phyloP scores from a whole-genome alignment of 2,329 filamentous ascomycete genomes.

The Shiraia sp. region DNA sequence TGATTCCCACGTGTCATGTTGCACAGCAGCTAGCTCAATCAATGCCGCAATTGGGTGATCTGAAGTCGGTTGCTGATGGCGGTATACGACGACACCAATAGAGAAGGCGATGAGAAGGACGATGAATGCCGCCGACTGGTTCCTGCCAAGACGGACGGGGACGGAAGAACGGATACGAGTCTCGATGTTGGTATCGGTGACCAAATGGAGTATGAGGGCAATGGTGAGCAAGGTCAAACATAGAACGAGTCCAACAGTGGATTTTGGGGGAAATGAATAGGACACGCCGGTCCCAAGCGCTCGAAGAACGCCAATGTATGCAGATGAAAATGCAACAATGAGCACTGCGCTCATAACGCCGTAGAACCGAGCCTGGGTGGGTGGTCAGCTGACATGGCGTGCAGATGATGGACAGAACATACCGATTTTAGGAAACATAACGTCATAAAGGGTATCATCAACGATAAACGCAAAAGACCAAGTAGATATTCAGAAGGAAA shows the following conservation, averaged over 20 bases:
- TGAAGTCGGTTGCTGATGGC: slow-evolving; percentile 45
- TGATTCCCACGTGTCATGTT: slow-evolving; percentile 55
- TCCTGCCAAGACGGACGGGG: slow-evolving; percentile 36
- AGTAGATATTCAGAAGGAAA: slow-evolving; percentile 37
- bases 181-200: slow-evolving; percentile 36
- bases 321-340: slow-evolving; percentile 38
- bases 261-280: slow-evolving; percentile 39
- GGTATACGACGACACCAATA: slow-evolving; percentile 39
- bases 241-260: slow-evolving; percentile 33
- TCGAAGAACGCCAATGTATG: slow-evolving; percentile 39
- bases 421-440: slow-evolving; percentile 42
- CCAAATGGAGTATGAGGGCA: slow-evolving; percentile 33
- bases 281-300: slow-evolving; percentile 38
- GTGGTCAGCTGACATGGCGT: slow-evolving; percentile 12
- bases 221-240: slow-evolving; percentile 37
- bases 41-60: slow-evolving; percentile 61
- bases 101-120: slow-evolving; percentile 47
- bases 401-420: slow-evolving; percentile 10
- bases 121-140: slow-evolving; percentile 39
- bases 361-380: slow-evolving; percentile 34
- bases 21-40: slow-evolving; percentile 53
- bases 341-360: slow-evolving; percentile 41
- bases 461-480: slow-evolving; percentile 40
- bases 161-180: slow-evolving; percentile 32
- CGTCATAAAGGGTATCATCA: slow-evolving; percentile 44